Base-by-base conservation (phyloP, 176 grass and related monocot genomes). In the Bromus sterilis region DNA sequence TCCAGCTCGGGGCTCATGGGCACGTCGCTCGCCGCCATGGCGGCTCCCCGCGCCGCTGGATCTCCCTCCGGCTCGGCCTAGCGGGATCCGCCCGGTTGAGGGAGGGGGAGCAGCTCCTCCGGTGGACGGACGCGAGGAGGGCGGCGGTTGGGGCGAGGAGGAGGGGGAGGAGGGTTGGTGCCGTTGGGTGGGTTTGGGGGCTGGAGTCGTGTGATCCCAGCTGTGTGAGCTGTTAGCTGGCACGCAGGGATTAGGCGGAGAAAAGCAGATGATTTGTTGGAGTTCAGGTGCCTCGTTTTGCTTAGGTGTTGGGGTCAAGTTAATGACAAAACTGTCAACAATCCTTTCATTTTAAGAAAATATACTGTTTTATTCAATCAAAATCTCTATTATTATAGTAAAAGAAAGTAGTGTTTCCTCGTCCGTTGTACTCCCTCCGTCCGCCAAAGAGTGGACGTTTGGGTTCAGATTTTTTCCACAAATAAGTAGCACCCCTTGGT, bases 1-100 rank as follows among this genome's bases (percentile, higher is more conserved):
- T 99, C 93, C 25, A 96, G 82, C 78, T 99, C 93, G 59, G 91
- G 77, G 74, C 97, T 96, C 91, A 99, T 92, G 79, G 89, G 87
- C 69, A 88, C 75, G 78, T 94, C 85, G 84, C 82, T 99, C 87
- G 85, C 80, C 91, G 61, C 42, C 70, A 94, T 94, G 85, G 58
- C n/a, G 18, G 25, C 71, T 34, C 25, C 30, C 36, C 9, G 20
- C 13, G 1, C 37, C 37, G 3, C 29, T 26, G 64, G 57, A 8
- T 48, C 35, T 20, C 64, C 78, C 35, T 20, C 64, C 78, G 32
- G 32, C 78, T 23, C 32, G 44, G 32, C 63, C 46, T 69, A 37
- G 63, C 26, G 72, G 6, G 32, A 77, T 33, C 32, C 63, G 21
- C 29, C 25, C 33, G 59, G 53, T n/a, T 25, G 68, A 51, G 11